phyloP scores from a whole-genome alignment of 176 grass and related monocot species.

The Thalia dealbata region DNA sequence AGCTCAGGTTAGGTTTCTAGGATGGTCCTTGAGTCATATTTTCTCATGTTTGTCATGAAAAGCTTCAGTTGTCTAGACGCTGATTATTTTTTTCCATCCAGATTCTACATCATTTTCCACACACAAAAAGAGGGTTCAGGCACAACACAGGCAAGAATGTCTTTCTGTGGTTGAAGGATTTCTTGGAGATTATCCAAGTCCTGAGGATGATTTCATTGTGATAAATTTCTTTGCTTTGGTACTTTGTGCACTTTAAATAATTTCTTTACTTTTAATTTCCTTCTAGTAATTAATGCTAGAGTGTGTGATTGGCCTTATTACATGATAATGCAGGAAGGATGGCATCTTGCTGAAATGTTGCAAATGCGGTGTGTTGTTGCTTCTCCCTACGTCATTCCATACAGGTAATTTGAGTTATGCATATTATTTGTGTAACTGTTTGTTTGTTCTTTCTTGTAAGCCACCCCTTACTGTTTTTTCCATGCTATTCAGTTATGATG shows the following conservation, averaged over 20 bases:
- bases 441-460: not conserved
- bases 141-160: constrained; percentile 60
- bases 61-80: not conserved
- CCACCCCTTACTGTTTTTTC: not conserved
- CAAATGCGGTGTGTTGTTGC: constrained; percentile 70
- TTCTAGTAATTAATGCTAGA: not conserved
- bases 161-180: constrained; percentile 51
- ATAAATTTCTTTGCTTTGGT: constrained; percentile 96
- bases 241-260: constrained; percentile 1
- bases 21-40: not conserved
- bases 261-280: not conserved
- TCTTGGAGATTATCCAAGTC: constrained; percentile 46
- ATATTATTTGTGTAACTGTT: not conserved
- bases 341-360: constrained; percentile 86
- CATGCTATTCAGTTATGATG: not conserved
- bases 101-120: constrained; percentile 35
- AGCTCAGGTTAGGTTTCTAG: constrained; percentile 36
- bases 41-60: not conserved
- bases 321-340: constrained; percentile 68
- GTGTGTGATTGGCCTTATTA: not conserved
- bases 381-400: constrained; percentile 83
- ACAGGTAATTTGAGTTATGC: constrained; percentile 45
- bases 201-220: constrained; percentile 44
- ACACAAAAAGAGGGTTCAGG: constrained; percentile 42
- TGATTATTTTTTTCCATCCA: not conserved